Evolutionary conservation across 495 filamentous ascomycete species (phyloP), one percentile per base, ranked within the genome.

Genomic region (Aspergillus homomorphus): DNA sequence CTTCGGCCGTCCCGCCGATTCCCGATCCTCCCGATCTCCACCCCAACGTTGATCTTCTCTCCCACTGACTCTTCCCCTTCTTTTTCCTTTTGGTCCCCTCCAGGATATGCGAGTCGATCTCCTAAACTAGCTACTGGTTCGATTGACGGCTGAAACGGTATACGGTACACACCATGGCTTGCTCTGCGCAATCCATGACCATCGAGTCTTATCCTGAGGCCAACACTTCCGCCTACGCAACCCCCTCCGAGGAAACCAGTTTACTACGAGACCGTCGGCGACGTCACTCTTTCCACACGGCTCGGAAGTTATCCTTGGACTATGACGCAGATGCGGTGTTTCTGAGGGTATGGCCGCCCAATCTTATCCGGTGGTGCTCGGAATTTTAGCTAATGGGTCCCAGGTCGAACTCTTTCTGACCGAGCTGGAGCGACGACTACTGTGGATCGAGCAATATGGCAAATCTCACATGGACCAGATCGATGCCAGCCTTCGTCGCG

Each of bases 341-440:
- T 46, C 73, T 92, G 38, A 82, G 82, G 73, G 84, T 87, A 61
- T 62, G 69, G 45, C 28, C 20, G n/a, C 21, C 22, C 7, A 7
- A 38, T 59, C 65, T 26, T 42, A 44, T 33, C 20, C 30, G 51
- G 16, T 48, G 20, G 19, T 22, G 21, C 28, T 30, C 14, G 22
- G 6, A 38, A 41, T 23, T 51, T 53, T 55, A 69, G 60, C 61
- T 63, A 48, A 52, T 46, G 30, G 26, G 48, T 12, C 51, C 22
- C 60, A 92, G 88, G 88, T 96, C 54, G 93, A 98, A 72, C 80
- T 91, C 21, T 96, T 98, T 73, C 81, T 99, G 21, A 82, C 87
- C 22, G 90, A 97, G 67, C 78, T 99, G 46, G 91, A 95, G 70
- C 81, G 87, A 64, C 84, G 92, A 48, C 75, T 98, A 22, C 91